Evolutionary conservation across 2,329 filamentous ascomycete genomes (phyloP).

Genomic region (Tolypocladium album): DNA sequence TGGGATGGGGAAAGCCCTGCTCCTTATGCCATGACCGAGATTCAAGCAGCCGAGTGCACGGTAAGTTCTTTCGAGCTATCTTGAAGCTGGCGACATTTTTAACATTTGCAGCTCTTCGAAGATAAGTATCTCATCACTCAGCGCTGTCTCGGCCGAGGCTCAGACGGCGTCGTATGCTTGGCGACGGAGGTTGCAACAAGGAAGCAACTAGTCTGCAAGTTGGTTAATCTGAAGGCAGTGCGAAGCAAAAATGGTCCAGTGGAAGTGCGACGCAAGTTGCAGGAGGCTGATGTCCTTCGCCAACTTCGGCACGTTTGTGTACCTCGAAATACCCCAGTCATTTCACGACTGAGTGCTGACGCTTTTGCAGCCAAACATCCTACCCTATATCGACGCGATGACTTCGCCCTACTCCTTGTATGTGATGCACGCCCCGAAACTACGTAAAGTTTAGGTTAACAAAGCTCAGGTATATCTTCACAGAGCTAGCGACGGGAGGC

Average conservation of each 20-base stretch:
- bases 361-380: slow-evolving; percentile 39
- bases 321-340: background rate
- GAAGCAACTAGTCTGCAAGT: slow-evolving; percentile 59
- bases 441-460: background rate
- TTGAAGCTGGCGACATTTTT: background rate
- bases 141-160: slow-evolving; percentile 25
- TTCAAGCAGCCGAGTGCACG: slow-evolving; percentile 21
- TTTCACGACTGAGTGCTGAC: slow-evolving; percentile 10
- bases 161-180: slow-evolving; percentile 25
- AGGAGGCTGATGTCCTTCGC: slow-evolving; percentile 42
- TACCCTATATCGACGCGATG: slow-evolving; percentile 40
- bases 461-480: slow-evolving; percentile 38
- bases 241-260: slow-evolving; percentile 13
- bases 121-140: slow-evolving; percentile 21
- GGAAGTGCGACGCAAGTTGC: slow-evolving; percentile 26
- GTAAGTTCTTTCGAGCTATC: slow-evolving; percentile 8
- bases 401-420: slow-evolving; percentile 36
- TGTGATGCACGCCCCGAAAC: slow-evolving; percentile 5
- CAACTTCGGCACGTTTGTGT: slow-evolving; percentile 41
- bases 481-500: slow-evolving; percentile 44
- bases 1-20: slow-evolving; percentile 15
- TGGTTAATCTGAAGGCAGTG: slow-evolving; percentile 38
- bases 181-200: slow-evolving; percentile 36
- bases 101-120: slow-evolving; percentile 15
- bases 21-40: slow-evolving; percentile 12